Conservation (phyloP, 371 early-diverging fungal genomes). For the Apophysomyces trapeziformis region DNA sequence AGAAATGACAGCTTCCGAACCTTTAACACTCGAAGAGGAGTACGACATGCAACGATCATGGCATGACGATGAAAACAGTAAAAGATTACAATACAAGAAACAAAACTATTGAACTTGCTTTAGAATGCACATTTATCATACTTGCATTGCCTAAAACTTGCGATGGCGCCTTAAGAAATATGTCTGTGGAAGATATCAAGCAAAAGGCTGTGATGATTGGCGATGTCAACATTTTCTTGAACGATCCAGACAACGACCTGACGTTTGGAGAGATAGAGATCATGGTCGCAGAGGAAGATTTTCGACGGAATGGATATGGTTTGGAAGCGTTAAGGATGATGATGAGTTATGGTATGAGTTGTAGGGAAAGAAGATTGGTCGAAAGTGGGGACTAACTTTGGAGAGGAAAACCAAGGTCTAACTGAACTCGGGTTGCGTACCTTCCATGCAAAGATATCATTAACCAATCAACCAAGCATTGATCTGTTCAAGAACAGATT, state of each 20-base stretch:
- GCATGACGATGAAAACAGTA: conserved; percentile 84
- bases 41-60: conserved; percentile 93
- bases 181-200: conserved; percentile 44
- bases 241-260: conserved; percentile 73
- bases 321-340: conserved; percentile 76
- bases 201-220: conserved; percentile 78
- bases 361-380: background rate
- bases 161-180: conserved; percentile 14
- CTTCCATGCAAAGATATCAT: conserved; percentile 82
- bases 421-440: conserved; percentile 59
- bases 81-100: conserved; percentile 4
- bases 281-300: conserved; percentile 86
- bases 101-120: background rate
- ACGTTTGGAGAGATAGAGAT: conserved; percentile 88
- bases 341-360: conserved; percentile 75
- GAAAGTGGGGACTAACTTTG: background rate
- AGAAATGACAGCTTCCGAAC: conserved; percentile 96
- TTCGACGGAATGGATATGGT: conserved; percentile 72
- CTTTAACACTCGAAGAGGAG: conserved; percentile 88
- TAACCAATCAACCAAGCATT: conserved; percentile 73
- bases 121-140: conserved; percentile 78
- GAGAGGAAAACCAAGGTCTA: background rate
- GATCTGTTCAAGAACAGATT: conserved; percentile 72
- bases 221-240: conserved; percentile 92
- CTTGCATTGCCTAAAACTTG: conserved; percentile 40